Evolutionary conservation across 208 protist genomes (phyloP), one percentile per base, ranked within the genome.

Genomic region (Tritrichomonas musculus): DNA sequence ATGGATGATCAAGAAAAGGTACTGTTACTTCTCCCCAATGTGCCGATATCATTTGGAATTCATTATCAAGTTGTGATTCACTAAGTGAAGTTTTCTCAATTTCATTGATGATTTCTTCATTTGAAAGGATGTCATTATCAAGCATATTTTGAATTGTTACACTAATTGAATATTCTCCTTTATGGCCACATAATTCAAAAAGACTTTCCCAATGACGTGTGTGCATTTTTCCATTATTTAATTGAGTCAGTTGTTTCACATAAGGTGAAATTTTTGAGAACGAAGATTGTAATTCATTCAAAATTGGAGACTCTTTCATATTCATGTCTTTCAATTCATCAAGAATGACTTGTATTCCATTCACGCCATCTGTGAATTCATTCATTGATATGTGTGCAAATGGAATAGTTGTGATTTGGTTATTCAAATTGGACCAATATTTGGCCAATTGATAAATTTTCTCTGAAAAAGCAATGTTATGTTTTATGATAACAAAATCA

Each of bases 311-410:
- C 20, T 20, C 8, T 88, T 88, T 88, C 17, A 57, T 49, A 22
- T 57, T 33, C 22, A 33, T 88, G 53, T n/a, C 27, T 36, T 88
- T 53, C 1, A 88, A 27, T 53, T 53, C 2, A 33, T 57, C 47
- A 11, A 88, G 11, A 1, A 60, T 5, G 5, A 27, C 17, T n/a
- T 88, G 44, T 14, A 88, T 39, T 17, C 57, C 77, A 53, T 33
- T 57, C 9, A 88, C 77, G 57, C 27, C n/a, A 47, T 13, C 57
- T 20, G 25, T 39, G 47, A 57, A 88, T 33, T 44, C 25, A 57
- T 88, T 49, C 77, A 88, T 88, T 39, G 77, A 53, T 44, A 88
- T 57, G 30, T 88, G 41, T 14, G 44, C 27, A 57, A 88, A 88
- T 39, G 77, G 41, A 39, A 88, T n/a, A 53, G 53, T 49, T 9